These are phyloP conservation scores for Vaccinium vitisidaea DNA, from an alignment of 148 eudicot genomes.

Conservation along the genomic window DNA sequence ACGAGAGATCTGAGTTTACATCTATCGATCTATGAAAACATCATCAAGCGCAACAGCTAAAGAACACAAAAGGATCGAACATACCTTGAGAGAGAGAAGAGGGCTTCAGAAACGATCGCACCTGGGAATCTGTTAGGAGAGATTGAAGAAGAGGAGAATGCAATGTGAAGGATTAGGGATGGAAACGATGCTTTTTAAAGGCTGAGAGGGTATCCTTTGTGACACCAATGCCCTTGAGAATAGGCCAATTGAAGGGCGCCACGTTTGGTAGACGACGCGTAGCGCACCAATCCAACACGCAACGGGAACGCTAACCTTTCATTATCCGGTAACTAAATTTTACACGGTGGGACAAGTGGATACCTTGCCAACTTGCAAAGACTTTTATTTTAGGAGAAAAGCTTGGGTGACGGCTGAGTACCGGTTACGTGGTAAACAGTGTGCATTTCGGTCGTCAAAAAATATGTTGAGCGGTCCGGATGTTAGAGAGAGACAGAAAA, in stretches of 20 bases:
- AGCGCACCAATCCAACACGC: neutral
- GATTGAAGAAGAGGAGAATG: neutral
- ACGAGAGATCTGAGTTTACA: neutral
- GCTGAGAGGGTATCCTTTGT: neutral
- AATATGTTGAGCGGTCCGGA: no score
- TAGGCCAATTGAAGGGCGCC: neutral
- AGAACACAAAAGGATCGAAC: neutral
- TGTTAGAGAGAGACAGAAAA: no score
- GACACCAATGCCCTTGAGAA: neutral
- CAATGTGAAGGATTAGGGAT: neutral
- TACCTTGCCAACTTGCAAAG: no score
- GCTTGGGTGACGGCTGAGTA: no score
- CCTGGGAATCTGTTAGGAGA: neutral
- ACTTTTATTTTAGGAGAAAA: no score
- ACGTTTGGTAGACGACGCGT: neutral
- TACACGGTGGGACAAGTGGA: no score
- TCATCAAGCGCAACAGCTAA: neutral
- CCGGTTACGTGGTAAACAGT: no score
- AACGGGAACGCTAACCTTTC: neutral
- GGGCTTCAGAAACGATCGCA: neutral
- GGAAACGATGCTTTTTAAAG: neutral
- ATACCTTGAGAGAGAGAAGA: neutral
- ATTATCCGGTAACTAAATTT: neutral
- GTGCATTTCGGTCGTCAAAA: no score
- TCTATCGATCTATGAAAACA: neutral